A percentile compares a stretch with the other conserved stretches of the same genome.
Conservation (phyloP, 2,329 filamentous ascomycete genomes). For the Lachnellula arida region DNA sequence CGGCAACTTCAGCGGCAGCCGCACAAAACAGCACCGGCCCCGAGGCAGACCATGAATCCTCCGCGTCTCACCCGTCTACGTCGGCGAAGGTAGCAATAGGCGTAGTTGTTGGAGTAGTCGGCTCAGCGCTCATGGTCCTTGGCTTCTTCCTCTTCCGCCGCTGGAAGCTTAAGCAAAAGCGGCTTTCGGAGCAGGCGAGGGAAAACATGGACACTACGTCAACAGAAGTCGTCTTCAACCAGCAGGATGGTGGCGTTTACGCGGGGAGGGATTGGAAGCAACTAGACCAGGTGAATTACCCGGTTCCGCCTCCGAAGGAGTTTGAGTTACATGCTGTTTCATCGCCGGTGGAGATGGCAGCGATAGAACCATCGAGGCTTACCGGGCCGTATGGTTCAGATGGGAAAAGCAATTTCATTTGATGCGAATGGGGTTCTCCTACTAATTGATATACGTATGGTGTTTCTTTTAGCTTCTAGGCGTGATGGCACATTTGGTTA, state of each 20-base stretch:
- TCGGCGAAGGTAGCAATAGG: conserved; percentile 8
- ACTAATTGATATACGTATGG: no score
- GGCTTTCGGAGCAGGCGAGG: conserved; percentile 14
- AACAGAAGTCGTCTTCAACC: not conserved
- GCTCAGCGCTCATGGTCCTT: conserved; percentile 2
- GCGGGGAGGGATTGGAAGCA: not conserved
- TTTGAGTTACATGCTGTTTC: not conserved
- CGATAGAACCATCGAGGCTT: no score
- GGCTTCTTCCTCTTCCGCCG: conserved; percentile 7
- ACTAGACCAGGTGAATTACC: not conserved
- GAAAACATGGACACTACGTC: not conserved
- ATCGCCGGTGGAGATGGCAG: not conserved
- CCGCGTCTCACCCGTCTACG: not conserved
- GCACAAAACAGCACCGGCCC: conserved; percentile 4
- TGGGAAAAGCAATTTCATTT: no score
- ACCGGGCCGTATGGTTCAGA: no score
- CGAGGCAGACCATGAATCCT: not conserved
- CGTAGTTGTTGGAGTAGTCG: conserved; percentile 2
- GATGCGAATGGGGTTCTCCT: no score
- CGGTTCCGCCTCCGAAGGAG: not conserved
- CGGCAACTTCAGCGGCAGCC: conserved; percentile 7
- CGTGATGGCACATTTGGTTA: no score
- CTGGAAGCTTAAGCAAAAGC: not conserved
- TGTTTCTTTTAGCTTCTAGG: no score
- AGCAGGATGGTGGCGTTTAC: not conserved